Base-by-base conservation (phyloP, 345 rosid genomes). In the Salix viminalis region DNA sequence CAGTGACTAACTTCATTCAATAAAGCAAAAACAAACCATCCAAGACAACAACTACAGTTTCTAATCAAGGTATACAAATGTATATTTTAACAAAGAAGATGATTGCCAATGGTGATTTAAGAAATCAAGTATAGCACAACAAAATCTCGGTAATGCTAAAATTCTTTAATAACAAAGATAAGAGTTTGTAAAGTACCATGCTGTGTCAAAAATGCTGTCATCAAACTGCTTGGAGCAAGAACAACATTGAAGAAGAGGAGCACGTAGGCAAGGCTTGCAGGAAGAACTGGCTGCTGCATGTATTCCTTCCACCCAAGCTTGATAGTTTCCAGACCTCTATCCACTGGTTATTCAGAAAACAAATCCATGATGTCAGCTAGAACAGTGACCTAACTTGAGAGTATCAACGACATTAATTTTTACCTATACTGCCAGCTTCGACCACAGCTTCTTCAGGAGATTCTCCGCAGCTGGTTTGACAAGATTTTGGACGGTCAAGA, bases 251-350 rank as follows among this genome's bases (percentile, higher is more conserved):
- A 91, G 88, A 69, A 91, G 74, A 95, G 91, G 65, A 95, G 92
- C 73, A 93, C 99, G 67, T 76, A 90, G 67, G 99, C 97, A 9
- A 93, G 93, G 86, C 99, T 93, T 75, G 99, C 99, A 30, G 98
- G 98, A 73, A 95, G 96, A 81, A 91, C 97, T 2, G 97, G 99
- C 80, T 91, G 97, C 69, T 93, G 94, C 72, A 93, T 77, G 78
- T 93, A 95, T 84, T 95, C 98, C 88, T 83, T 91, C 99, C 96
- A 93, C 79, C 98, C 99, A 41, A 90, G 93, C 85, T 90, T 95
- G 81, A 95, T 90, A 76, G 96, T 90, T 72, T 90, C 94, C 77
- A 92, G 71, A 75, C 97, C 89, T 69, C 56, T 78, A 83, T 76
- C 85, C 78, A 84, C 87, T 83, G 80, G 54, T 54, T 70, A 81